Evolutionary conservation across 2,329 filamentous ascomycete species (phyloP).

Genomic region (Chrysoporthe cubensis): DNA sequence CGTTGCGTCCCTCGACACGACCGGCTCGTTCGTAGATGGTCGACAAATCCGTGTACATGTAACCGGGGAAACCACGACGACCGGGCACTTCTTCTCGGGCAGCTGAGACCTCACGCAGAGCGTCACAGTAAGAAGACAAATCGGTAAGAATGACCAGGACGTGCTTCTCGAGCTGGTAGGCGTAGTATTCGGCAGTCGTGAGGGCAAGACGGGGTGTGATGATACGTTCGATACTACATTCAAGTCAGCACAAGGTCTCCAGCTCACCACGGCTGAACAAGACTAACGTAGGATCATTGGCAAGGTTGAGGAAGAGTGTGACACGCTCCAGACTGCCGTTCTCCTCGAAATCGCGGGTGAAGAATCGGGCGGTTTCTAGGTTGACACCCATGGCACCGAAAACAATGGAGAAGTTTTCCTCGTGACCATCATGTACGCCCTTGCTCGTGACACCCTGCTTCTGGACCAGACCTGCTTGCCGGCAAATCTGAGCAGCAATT

Average conservation of each 20-base stretch:
- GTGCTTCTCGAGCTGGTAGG: constrained; percentile 99
- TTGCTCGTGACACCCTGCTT: constrained; percentile 80
- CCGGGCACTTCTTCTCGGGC: constrained; percentile 98
- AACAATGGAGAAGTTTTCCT: constrained; percentile 99
- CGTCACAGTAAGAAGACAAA: constrained; percentile 97
- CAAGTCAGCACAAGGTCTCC: constrained; percentile 24
- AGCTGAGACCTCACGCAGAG: constrained; percentile 96
- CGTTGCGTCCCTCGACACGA: constrained; percentile 94
- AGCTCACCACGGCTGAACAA: not conserved
- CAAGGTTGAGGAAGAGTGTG: constrained; percentile 97
- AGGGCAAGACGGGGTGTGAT: constrained; percentile 98
- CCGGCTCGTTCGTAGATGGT: constrained; percentile 99
- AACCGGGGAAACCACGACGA: constrained; percentile 99
- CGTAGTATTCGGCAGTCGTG: constrained; percentile 99
- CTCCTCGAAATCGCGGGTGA: constrained; percentile 98
- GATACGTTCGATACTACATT: constrained; percentile 89
- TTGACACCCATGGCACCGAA: constrained; percentile 99
- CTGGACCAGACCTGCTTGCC: constrained; percentile 92
- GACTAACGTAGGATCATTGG: constrained; percentile 94
- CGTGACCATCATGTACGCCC: constrained; percentile 92
- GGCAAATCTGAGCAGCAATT: constrained; percentile 97
- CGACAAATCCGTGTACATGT: constrained; percentile 99
- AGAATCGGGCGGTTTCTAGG: constrained; percentile 97
- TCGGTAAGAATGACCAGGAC: constrained; percentile 98
- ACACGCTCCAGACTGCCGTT: constrained; percentile 98